Base-by-base conservation (phyloP, 2,329 filamentous ascomycete species). In the Claviceps sp. region DNA sequence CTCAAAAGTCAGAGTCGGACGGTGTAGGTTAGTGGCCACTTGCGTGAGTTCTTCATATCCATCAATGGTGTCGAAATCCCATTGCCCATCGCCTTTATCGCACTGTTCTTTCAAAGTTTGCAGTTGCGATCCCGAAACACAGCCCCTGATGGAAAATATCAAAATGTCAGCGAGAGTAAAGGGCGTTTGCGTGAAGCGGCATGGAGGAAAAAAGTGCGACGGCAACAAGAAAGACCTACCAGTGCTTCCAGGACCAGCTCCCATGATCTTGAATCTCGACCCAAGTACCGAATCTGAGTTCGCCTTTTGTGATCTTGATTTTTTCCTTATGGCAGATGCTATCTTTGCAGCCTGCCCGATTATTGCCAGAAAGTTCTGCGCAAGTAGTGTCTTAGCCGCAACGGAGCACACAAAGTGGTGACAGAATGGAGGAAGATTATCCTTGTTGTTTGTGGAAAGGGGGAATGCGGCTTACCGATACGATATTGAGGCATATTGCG, bases 201-300 rank as follows among this genome's bases (percentile, higher is more conserved):
- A 49, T 20, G 1, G 9, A 6, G 20, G n/a, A 43, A 1, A 47
- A n/a, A 38, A 50, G 14, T 4, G 11, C 9, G 13, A 40, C 44
- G 14, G 8, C 34, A 20, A 36, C 4, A 47, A 36, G 14, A 18
- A 36, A 34, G 9, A 60, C 77, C 63, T 75, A 94, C 91, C 91
- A 96, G 66, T 97, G 91, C 63, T 84, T 85, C 82, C 85, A 97
- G 53, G 72, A 67, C 80, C 82, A 95, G 61, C 75, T 76, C 43
- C 79, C 78, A 61, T 82, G 75, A 0, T 78, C 75, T 0, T 72
- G 61, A 34, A 84, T 77, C 8, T 77, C 77, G 56, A 95, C 77
- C 74, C 84, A 87, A 22, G 76, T 77, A 43, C 87, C 91, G 50
- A 89, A 78, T 52, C 91, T 85, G 2, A 95, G 70, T 57, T 88